These are phyloP conservation scores for Nitzschia sp. DNA, from an alignment of 108 stramenopile genomes.

Conservation along the genomic window DNA sequence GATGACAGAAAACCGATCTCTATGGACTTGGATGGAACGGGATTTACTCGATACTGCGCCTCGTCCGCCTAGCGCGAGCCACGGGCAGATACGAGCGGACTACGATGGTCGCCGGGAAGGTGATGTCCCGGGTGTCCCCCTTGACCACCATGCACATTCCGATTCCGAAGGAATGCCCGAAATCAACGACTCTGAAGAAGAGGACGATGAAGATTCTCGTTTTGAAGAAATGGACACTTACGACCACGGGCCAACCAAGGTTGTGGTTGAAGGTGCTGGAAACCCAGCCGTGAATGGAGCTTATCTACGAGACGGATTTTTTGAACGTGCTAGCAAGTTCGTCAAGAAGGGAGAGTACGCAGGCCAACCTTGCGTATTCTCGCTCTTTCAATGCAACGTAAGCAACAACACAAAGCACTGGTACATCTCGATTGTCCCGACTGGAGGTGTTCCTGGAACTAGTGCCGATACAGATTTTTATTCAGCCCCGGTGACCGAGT, in stretches of 20 bases:
- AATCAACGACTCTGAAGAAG: constrained; percentile 69
- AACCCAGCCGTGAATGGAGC: constrained; percentile 70
- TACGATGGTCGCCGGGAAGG: constrained; percentile 27
- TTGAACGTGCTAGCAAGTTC: constrained; percentile 66
- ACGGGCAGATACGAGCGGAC: constrained; percentile 38
- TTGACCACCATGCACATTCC: constrained; percentile 46
- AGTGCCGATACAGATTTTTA: constrained; percentile 88
- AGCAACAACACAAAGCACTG: constrained; percentile 85
- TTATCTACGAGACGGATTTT: constrained; percentile 64
- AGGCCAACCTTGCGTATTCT: constrained; percentile 43
- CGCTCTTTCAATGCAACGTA: constrained; percentile 77
- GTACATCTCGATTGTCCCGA: constrained; percentile 89
- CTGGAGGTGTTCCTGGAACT: constrained; percentile 67
- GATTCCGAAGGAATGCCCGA: constrained; percentile 60
- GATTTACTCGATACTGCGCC: constrained; percentile 34
- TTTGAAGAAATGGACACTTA: constrained; percentile 32
- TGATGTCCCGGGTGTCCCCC: constrained; percentile 22
- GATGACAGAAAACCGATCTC: constrained; percentile 62
- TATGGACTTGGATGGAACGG: constrained; percentile 72
- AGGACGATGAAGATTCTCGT: constrained; percentile 74
- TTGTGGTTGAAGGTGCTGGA: constrained; percentile 75
- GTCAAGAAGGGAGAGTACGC: constrained; percentile 53
- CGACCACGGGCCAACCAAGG: constrained; percentile 12
- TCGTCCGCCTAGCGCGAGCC: constrained; percentile 36
- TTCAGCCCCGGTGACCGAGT: constrained; percentile 38